phyloP scores from a whole-genome alignment of 768 basidiomycete genomes.

The Lanmaoa rubissima region DNA sequence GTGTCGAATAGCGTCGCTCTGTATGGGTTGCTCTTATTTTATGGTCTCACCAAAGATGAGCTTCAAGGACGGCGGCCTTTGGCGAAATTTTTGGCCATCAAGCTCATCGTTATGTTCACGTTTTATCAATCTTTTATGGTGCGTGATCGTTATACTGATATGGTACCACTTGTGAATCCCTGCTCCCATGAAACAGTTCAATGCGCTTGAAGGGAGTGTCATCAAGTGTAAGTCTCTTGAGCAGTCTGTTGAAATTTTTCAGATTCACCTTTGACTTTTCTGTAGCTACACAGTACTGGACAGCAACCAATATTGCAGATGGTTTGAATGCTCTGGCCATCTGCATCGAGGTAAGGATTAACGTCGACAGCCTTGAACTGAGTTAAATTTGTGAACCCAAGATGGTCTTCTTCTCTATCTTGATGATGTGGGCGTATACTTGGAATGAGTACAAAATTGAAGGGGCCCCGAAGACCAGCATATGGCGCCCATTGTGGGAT shows the following conservation, averaged over 20 bases:
- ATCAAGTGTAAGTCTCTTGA: conserved; percentile 51
- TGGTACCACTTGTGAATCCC: background rate
- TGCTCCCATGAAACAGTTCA: conserved; percentile 46
- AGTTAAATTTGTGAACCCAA: conserved; percentile 26
- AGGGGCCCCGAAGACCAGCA: conserved; percentile 47
- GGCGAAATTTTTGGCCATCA: conserved; percentile 85
- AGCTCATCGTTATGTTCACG: conserved; percentile 83
- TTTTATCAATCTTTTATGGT: conserved; percentile 85
- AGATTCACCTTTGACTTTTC: background rate
- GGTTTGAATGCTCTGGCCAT: conserved; percentile 80
- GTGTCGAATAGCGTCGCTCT: conserved; percentile 60
- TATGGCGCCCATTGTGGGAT: conserved; percentile 75
- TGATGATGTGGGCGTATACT: conserved; percentile 87
- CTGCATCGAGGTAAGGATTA: conserved; percentile 68
- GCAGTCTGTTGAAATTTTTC: background rate
- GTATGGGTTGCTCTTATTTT: conserved; percentile 83
- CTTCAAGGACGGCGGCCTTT: conserved; percentile 74
- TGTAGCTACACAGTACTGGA: conserved; percentile 77
- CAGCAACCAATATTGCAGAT: conserved; percentile 77
- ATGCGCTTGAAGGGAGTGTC: conserved; percentile 60
- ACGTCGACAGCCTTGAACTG: background rate
- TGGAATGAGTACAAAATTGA: conserved; percentile 60
- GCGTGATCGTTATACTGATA: conserved; percentile 23
- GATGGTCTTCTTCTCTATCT: conserved; percentile 79
- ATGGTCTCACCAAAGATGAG: conserved; percentile 77